Conservation (phyloP, 805 yeast species). For the Candida parachauliodes region DNA sequence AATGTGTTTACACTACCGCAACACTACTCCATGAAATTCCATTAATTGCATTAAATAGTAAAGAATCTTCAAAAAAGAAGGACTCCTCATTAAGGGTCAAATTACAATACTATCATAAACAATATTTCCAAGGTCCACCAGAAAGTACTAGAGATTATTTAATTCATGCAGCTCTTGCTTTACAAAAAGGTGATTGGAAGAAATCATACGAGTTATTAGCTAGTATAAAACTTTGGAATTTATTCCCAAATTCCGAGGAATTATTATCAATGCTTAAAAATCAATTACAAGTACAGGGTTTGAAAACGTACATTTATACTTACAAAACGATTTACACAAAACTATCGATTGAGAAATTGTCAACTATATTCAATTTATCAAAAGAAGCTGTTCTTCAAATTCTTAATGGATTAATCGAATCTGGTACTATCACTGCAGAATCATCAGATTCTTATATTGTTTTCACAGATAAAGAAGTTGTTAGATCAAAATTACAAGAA, state of each 20-base stretch:
- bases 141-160: conserved; percentile 93
- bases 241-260: conserved; percentile 65
- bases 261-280: conserved; percentile 69
- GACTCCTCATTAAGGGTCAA: conserved; percentile 58
- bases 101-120: conserved; percentile 90
- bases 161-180: conserved; percentile 85
- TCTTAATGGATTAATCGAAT: conserved; percentile 70
- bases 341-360: conserved; percentile 63
- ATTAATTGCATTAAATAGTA: conserved; percentile 67
- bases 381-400: conserved; percentile 55
- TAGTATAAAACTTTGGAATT: conserved; percentile 81
- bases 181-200: conserved; percentile 88
- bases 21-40: conserved; percentile 92
- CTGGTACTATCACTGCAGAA: conserved; percentile 72
- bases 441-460: conserved; percentile 67
- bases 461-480: conserved; percentile 70
- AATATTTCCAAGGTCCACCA: conserved; percentile 95
- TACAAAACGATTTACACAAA: conserved; percentile 74
- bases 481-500: conserved; percentile 80
- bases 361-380: conserved; percentile 62
- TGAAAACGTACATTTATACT: conserved; percentile 87
- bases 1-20: conserved; percentile 87
- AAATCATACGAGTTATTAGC: conserved; percentile 67
- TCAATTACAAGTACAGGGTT: conserved; percentile 84
- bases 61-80: conserved; percentile 58